These are phyloP conservation scores for Myotisia sp. DNA, from an alignment of 2,329 filamentous ascomycete species.

Conservation along the genomic window DNA sequence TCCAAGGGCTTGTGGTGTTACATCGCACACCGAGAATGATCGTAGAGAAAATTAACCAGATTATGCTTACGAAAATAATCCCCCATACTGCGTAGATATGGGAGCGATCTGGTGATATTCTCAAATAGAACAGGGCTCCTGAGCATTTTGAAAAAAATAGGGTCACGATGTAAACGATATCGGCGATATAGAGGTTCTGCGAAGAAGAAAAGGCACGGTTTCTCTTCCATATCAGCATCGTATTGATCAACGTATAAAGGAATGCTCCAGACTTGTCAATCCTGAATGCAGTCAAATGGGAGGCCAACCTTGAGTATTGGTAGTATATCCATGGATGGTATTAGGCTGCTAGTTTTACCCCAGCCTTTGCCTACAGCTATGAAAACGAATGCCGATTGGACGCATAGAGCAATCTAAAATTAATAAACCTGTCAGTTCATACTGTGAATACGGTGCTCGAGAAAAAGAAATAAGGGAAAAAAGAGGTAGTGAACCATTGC, in stretches of 20 bases:
- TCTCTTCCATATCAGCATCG: background rate
- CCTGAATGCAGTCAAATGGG: background rate
- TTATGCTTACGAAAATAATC: conserved; percentile 18
- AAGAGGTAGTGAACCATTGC: conserved; percentile 18
- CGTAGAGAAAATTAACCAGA: conserved; percentile 24
- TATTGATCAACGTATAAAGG: background rate
- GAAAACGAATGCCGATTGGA: conserved; percentile 28
- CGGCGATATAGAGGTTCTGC: conserved; percentile 25
- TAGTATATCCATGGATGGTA: conserved; percentile 13
- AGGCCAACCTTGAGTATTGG: conserved; percentile 25
- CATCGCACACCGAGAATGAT: conserved; percentile 28
- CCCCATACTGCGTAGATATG: conserved; percentile 20
- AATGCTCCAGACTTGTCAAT: background rate
- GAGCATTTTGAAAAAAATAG: conserved; percentile 32
- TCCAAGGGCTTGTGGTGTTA: conserved; percentile 22
- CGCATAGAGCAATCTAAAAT: conserved; percentile 20
- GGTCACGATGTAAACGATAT: conserved; percentile 29
- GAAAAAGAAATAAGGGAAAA: background rate
- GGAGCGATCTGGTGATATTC: conserved; percentile 23
- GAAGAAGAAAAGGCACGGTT: too few relatives aligned
- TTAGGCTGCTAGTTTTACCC: conserved; percentile 26
- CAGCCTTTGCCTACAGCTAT: conserved; percentile 27
- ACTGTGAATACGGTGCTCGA: conserved; percentile 10
- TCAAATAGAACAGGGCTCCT: conserved; percentile 25
- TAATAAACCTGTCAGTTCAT: too few relatives aligned